Evolutionary conservation across 2,329 filamentous ascomycete species (phyloP), one percentile per base, ranked within the genome.

Genomic region (Beauveria sp.): DNA sequence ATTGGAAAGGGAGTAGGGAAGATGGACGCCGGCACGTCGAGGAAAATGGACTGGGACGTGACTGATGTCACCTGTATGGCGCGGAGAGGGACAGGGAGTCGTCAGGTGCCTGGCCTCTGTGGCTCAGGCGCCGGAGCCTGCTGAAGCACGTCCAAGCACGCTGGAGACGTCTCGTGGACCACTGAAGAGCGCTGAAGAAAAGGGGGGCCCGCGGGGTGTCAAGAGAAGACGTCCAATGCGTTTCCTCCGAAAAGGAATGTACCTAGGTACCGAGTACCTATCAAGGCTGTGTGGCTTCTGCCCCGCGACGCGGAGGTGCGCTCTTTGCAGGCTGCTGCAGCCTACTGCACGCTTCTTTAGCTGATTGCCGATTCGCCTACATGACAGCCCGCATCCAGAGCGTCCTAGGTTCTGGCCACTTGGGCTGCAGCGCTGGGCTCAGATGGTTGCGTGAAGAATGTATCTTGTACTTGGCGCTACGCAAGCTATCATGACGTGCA

Each of bases 51-150:
- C 43, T 14, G 34, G 48, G 57, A 46, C 57, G 57, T 59, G 57
- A 59, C 57, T 59, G 57, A 59, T 59, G 57, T 59, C 57, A 59
- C 57, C 57, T 59, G 57, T 59, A 59, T 43, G 57, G 40, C 26
- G n/a, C 26, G 16, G 34, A 37, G 12, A 26, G 46, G 14, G 26
- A 26, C 26, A 5, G 37, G 44, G 55, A 30, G 14, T 18, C 20
- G n/a, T 57, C 55, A 57, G 55, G 55, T 57, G 55, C 44, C 6
- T 48, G 34, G 55, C 16, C 30, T 14, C 34, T 57, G 30, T 10
- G 20, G 10, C 22, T n/a, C 22, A 28, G 55, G 30, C 55, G 34
- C 44, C 26, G 30, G 34, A 28, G 44, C 44, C 46, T 48, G 41
- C 44, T 57, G 55, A 28, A 57, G 14, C n/a, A 26, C 30, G 37